These are phyloP conservation scores for Cyamopsis tetragonoloba DNA, from an alignment of 306 rosid genomes.

Conservation along the genomic window DNA sequence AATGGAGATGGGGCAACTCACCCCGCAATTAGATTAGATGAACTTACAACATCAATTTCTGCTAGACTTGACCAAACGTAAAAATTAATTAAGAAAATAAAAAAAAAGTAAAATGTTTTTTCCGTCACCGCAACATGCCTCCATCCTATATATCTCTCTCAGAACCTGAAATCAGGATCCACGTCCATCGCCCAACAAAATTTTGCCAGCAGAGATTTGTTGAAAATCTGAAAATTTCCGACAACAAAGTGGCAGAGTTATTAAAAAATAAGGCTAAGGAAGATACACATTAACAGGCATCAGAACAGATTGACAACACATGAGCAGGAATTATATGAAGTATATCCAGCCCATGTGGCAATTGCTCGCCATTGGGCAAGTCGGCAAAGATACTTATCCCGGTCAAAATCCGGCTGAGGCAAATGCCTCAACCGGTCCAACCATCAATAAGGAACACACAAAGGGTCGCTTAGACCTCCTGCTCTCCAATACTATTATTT, in stretches of 20 bases:
- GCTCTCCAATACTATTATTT: not conserved
- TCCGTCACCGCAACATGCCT: slow-evolving; percentile 10
- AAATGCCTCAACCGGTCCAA: slow-evolving; percentile 12
- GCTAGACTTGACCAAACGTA: slow-evolving; percentile 18
- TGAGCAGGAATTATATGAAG: slow-evolving; percentile 11
- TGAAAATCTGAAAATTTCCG: slow-evolving; percentile 65
- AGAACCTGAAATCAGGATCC: slow-evolving; percentile 94
- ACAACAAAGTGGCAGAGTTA: not conserved
- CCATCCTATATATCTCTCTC: slow-evolving; percentile 42
- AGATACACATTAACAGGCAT: not conserved
- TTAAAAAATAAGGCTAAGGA: not conserved
- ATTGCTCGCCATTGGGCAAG: not conserved
- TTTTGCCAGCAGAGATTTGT: slow-evolving; percentile 84
- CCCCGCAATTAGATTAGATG: slow-evolving; percentile 78
- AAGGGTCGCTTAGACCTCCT: not conserved
- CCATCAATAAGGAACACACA: not conserved
- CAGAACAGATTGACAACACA: not conserved
- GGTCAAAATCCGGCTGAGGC: not conserved
- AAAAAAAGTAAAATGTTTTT: slow-evolving; percentile 17
- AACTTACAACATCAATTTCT: slow-evolving; percentile 58
- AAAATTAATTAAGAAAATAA: slow-evolving; percentile 40
- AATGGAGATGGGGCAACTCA: slow-evolving; percentile 40
- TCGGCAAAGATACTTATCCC: not conserved
- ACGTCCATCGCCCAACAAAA: slow-evolving; percentile 97
- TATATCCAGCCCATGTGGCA: not conserved